Conservation (phyloP, 148 eudicot species). For the Spergularia bocconei region DNA sequence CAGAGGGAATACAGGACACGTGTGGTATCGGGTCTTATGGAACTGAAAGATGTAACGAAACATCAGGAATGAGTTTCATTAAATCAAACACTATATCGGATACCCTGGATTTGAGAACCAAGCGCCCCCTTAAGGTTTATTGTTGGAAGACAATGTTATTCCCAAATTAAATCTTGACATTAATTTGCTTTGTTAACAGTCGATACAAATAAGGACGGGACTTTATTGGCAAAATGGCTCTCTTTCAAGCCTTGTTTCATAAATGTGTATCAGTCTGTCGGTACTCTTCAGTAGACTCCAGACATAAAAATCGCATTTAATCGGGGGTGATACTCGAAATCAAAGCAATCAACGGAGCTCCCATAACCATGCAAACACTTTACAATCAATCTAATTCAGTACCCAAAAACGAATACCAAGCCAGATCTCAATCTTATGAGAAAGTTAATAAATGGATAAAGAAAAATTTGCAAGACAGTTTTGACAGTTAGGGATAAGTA, state of each 20-base stretch:
- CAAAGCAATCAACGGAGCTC: neutral
- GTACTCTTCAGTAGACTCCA: neutral
- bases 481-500: neutral
- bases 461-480: neutral
- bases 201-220: neutral
- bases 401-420: neutral
- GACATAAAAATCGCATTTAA: neutral
- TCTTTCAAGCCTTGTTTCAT: neutral
- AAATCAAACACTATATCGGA: too few relatives aligned
- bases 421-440: neutral
- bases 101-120: too few relatives aligned
- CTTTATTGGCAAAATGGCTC: neutral
- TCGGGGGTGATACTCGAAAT: neutral
- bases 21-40: too few relatives aligned
- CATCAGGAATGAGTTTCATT: too few relatives aligned
- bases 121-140: neutral
- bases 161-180: neutral
- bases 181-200: neutral
- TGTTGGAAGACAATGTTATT: neutral
- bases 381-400: neutral
- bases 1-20: too few relatives aligned
- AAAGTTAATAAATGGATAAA: neutral
- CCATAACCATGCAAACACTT: neutral
- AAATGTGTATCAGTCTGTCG: neutral
- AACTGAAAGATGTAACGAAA: too few relatives aligned